These are phyloP conservation scores for Spizellomyces punctatus DNA, from an alignment of 192 early-diverging fungal genomes.

Conservation along the genomic window DNA sequence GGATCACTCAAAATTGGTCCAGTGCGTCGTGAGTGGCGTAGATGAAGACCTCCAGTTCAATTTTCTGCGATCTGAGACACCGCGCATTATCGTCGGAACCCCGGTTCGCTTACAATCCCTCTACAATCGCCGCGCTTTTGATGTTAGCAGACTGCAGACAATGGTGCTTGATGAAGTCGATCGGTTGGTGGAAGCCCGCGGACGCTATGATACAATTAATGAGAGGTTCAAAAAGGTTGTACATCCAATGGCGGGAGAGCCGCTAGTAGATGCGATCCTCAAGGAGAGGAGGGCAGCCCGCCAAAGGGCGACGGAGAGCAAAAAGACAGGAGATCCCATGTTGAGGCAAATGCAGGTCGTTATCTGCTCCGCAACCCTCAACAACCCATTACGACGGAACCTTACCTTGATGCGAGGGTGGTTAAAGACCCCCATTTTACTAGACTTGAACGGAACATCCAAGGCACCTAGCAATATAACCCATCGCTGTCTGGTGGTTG, in stretches of 20 bases:
- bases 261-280: slow-evolving; percentile 40
- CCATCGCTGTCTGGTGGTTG: slow-evolving; percentile 31
- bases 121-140: slow-evolving; percentile 27
- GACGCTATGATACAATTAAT: slow-evolving; percentile 36
- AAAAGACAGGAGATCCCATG: neutral
- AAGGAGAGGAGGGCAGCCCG: slow-evolving; percentile 14
- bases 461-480: slow-evolving; percentile 22
- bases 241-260: slow-evolving; percentile 45
- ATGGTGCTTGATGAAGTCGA: slow-evolving; percentile 54
- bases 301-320: slow-evolving; percentile 10
- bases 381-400: slow-evolving; percentile 61
- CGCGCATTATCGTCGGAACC: slow-evolving; percentile 49
- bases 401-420: slow-evolving; percentile 46
- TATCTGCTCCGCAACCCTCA: slow-evolving; percentile 72
- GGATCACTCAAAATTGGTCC: slow-evolving; percentile 36
- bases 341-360: slow-evolving; percentile 52
- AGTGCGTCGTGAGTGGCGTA: slow-evolving; percentile 40
- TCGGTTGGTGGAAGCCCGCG: slow-evolving; percentile 27
- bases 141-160: slow-evolving; percentile 38
- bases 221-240: slow-evolving; percentile 25
- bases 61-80: slow-evolving; percentile 22
- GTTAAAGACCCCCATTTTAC: slow-evolving; percentile 57
- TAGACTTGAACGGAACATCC: slow-evolving; percentile 58
- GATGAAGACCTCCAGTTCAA: slow-evolving; percentile 27
- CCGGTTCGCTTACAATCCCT: slow-evolving; percentile 38